Conservation (phyloP, 192 early-diverging fungal genomes). For the Gamsiella multidivaricata region DNA sequence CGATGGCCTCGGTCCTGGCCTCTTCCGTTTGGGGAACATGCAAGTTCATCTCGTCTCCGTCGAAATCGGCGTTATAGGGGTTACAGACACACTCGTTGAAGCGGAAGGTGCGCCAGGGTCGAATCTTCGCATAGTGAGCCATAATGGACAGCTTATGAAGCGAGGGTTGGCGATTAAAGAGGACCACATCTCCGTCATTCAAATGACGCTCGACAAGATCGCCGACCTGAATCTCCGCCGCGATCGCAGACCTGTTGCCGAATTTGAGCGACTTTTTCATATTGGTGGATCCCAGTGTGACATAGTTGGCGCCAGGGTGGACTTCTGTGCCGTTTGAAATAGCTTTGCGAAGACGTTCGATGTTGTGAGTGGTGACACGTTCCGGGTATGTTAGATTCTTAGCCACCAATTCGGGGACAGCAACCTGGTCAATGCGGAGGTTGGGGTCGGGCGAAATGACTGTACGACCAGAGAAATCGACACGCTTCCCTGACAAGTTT, state of each 20-base stretch:
- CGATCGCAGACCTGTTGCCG: constrained; percentile 74
- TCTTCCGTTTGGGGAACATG: constrained; percentile 99
- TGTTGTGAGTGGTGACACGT: constrained; percentile 90
- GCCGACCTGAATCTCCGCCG: constrained; percentile 82
- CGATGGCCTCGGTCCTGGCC: constrained; percentile 94
- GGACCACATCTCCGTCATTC: constrained; percentile 91
- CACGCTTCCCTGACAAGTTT: constrained; percentile 98
- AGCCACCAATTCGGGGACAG: constrained; percentile 90
- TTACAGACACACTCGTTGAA: constrained; percentile 99
- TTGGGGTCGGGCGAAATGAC: constrained; percentile 99
- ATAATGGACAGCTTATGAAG: constrained; percentile 97
- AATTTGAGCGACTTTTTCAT: constrained; percentile 78
- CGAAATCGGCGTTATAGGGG: constrained; percentile 99
- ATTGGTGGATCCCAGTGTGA: constrained; percentile 65
- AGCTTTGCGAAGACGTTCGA: constrained; percentile 76
- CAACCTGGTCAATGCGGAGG: constrained; percentile 94
- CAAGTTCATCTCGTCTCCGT: constrained; percentile 99
- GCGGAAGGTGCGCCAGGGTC: constrained; percentile 96
- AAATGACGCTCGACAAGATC: constrained; percentile 97
- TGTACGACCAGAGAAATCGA: constrained; percentile 98
- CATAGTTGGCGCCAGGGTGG: constrained; percentile 93
- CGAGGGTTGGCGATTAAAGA: constrained; percentile 99
- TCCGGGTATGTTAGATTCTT: constrained; percentile 97
- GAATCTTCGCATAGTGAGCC: constrained; percentile 86
- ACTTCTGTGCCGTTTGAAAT: constrained; percentile 89